These are phyloP conservation scores for Naumovozyma castellii DNA, from an alignment of 805 yeast species.

Conservation along the genomic window DNA sequence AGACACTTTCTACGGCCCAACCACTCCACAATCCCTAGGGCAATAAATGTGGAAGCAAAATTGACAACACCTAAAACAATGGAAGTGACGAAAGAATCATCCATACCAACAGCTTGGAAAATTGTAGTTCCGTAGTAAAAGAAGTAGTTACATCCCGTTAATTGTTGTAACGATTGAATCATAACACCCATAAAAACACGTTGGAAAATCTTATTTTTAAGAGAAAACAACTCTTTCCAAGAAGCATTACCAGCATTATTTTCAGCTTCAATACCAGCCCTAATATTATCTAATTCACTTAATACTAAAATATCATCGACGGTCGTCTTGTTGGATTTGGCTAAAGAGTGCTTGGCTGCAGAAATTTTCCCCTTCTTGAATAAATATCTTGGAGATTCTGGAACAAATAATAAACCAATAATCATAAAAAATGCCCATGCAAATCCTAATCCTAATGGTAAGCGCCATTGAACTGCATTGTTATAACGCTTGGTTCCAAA, in stretches of 20 bases:
- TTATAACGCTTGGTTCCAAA: slow-evolving; percentile 52
- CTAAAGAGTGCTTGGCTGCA: slow-evolving; percentile 51
- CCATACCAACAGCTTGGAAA: slow-evolving; percentile 50
- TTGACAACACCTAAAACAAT: slow-evolving; percentile 50
- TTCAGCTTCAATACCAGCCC: slow-evolving; percentile 54
- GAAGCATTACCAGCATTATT: slow-evolving; percentile 51
- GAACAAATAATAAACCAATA: slow-evolving; percentile 40
- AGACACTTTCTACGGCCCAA: slow-evolving; percentile 44
- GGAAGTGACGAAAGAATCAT: slow-evolving; percentile 49
- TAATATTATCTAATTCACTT: slow-evolving; percentile 49
- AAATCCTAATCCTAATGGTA: slow-evolving; percentile 51
- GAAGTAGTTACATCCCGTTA: slow-evolving; percentile 57
- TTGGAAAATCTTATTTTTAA: slow-evolving; percentile 50
- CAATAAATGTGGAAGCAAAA: slow-evolving; percentile 45
- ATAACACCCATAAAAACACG: slow-evolving; percentile 42
- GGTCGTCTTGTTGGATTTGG: slow-evolving; percentile 46
- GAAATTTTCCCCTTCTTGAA: slow-evolving; percentile 45
- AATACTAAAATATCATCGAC: slow-evolving; percentile 46
- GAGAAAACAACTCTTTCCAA: slow-evolving; percentile 56
- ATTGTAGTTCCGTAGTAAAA: slow-evolving; percentile 58
- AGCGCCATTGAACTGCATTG: slow-evolving; percentile 71
- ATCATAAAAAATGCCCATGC: slow-evolving; percentile 36
- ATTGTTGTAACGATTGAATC: slow-evolving; percentile 54
- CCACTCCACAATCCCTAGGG: slow-evolving; percentile 41
- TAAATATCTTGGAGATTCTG: slow-evolving; percentile 65